Percentiles rank a stretch among this genome's conserved stretches.
Conservation (phyloP, 257 asterid species). For the Forsythia suspensa region DNA sequence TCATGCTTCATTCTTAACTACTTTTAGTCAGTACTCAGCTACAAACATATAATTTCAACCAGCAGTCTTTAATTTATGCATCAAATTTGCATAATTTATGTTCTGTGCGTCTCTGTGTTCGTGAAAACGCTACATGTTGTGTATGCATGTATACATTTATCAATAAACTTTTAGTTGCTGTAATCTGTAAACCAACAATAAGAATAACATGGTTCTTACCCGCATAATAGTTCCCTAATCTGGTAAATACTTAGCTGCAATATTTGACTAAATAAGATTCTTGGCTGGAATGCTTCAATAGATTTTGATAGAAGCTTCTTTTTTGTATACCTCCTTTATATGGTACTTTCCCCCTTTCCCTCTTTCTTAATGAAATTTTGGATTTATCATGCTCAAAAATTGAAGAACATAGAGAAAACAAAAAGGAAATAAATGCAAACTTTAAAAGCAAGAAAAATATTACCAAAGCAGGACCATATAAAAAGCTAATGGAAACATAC, state of each 20-base stretch:
- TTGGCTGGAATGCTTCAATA: neutral
- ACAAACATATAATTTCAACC: neutral
- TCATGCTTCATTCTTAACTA: no score
- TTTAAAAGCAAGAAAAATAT: slow-evolving; percentile 8
- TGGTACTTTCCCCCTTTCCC: neutral
- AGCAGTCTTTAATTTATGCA: neutral
- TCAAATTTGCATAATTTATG: neutral
- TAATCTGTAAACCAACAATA: slow-evolving; percentile 1
- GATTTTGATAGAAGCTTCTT: neutral
- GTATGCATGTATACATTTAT: neutral
- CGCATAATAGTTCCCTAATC: neutral
- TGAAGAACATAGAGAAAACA: slow-evolving; percentile 8
- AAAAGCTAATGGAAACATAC: slow-evolving; percentile 31
- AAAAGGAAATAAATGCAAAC: neutral
- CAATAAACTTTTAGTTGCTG: neutral
- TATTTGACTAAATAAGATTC: neutral
- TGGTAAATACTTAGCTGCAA: neutral
- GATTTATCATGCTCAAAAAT: slow-evolving; percentile 2
- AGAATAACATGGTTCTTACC: neutral
- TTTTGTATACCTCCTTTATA: neutral
- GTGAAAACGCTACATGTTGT: neutral
- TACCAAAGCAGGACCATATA: neutral
- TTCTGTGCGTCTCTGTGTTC: neutral
- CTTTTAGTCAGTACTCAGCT: no score
- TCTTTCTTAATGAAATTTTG: neutral